Percentiles rank a stretch among this genome's conserved stretches.
phyloP scores from a whole-genome alignment of 148 eudicot genomes.

The Vaccinium darrowii region DNA sequence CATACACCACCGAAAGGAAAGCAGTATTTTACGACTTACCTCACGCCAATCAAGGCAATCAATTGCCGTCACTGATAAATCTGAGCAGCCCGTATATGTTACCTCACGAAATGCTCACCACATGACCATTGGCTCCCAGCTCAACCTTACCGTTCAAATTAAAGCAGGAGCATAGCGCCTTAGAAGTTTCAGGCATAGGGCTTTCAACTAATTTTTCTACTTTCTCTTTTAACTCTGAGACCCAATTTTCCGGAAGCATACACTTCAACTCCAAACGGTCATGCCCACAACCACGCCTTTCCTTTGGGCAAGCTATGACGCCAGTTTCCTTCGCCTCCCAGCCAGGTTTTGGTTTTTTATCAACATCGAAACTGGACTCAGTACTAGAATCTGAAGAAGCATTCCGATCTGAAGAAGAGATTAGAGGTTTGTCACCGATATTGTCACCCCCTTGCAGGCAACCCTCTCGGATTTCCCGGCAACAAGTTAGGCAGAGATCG shows the following conservation, averaged over 20 bases:
- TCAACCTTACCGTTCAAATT: constrained; percentile 9
- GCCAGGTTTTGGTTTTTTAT: not conserved
- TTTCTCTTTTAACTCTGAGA: constrained; percentile 18
- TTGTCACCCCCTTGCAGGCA: too few relatives aligned
- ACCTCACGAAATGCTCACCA: constrained; percentile 33
- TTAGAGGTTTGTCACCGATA: too few relatives aligned
- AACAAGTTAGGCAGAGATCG: too few relatives aligned
- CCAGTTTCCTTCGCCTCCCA: constrained; percentile 36
- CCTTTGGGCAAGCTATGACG: constrained; percentile 29
- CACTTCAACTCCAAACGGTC: constrained; percentile 23
- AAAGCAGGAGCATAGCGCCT: constrained; percentile 20
- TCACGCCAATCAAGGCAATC: constrained; percentile 32
- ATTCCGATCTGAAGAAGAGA: too few relatives aligned
- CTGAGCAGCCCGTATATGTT: constrained; percentile 11
- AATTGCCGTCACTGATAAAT: constrained; percentile 19
- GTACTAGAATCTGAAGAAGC: too few relatives aligned
- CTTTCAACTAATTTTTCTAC: constrained; percentile 20
- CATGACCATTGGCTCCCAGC: constrained; percentile 46
- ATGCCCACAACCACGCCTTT: constrained; percentile 32
- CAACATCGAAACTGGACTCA: too few relatives aligned
- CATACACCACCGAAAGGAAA: not conserved
- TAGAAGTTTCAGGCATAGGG: not conserved
- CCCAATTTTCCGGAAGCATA: constrained; percentile 21
- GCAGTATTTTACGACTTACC: constrained; percentile 9
- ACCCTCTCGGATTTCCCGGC: too few relatives aligned